Base-by-base conservation (phyloP, 441 rosid genomes). In the Brassica balearica region DNA sequence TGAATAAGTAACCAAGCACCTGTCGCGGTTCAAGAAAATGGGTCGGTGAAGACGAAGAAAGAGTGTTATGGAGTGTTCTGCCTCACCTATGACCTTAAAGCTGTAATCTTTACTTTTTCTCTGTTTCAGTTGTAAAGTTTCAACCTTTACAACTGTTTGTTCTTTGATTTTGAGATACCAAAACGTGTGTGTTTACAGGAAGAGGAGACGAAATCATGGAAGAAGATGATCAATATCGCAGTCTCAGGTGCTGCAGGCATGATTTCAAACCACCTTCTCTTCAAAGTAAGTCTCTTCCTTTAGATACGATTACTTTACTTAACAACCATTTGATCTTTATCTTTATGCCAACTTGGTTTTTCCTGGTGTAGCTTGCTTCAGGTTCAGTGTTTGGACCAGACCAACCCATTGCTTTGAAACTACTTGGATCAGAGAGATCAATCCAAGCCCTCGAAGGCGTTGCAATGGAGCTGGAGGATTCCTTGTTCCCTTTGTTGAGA, bases 171-270 rank as follows among this genome's bases (percentile, higher is more conserved):
- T 56, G 48, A 65, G 63, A 15, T 11, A 43, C 6, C 36, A 48
- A 19, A 22, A 22, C 60, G 41, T 58, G 43, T 62, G 60, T 59
- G 46, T 72, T 76, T 6, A 20, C 83, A 95, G 99, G 98, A 93
- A 78, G 98, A 95, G 60, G 87, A 92, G 87, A 93, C 99, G 73
- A 90, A 82, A 85, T 78, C 94, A 72, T 95, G 97, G 99, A 92
- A 93, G 86, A 93, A 92, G 82, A 25, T 87, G 51, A 86, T 93
- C 59, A 88, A 84, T 68, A 82, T 93, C 29, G 88, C 94, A 12
- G 97, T 95, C 7, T 95, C 99, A 46, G 97, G 98, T 62, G 98
- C 97, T 68, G 97, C 99, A 73, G 99, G 99, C 51, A 91, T 88
- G 95, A 95, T 95, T 23, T 86, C 99, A 20, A 93, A 95, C 76